Evolutionary conservation across 2,329 filamentous ascomycete genomes (phyloP).

Genomic region (Hypoxylon sp.): DNA sequence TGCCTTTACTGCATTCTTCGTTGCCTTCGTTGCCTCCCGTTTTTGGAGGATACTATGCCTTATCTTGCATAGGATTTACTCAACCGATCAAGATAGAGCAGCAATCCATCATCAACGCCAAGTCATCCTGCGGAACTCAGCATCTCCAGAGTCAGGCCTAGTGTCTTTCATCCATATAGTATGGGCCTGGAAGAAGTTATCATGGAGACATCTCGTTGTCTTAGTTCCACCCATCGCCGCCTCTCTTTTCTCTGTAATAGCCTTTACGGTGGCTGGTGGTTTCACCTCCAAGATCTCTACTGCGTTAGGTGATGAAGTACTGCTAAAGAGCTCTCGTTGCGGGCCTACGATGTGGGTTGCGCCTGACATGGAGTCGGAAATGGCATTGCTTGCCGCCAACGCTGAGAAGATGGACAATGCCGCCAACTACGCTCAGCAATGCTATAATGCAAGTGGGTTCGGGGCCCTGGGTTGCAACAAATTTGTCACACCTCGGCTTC

Average conservation of each 20-base stretch:
- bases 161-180: constrained; percentile 7
- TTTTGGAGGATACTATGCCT: constrained; percentile 34
- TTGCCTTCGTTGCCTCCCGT: constrained; percentile 28
- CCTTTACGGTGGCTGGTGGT: constrained; percentile 27
- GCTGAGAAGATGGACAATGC: constrained; percentile 12
- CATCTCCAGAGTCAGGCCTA: constrained; percentile 17
- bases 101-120: constrained; percentile 32
- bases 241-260: constrained; percentile 4
- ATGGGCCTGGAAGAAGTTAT: constrained; percentile 1
- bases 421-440: constrained; percentile 30
- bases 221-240: constrained; percentile 1
- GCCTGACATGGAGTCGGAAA: neutral
- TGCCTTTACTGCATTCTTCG: constrained; percentile 31
- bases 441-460: constrained; percentile 7
- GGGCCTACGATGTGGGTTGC: neutral
- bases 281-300: constrained; percentile 33
- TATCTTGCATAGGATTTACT: constrained; percentile 16
- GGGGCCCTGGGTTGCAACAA: constrained; percentile 18
- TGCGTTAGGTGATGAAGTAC: constrained; percentile 22
- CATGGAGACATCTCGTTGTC: neutral
- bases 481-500: constrained; percentile 2
- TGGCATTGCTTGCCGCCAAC: neutral
- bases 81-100: constrained; percentile 2
- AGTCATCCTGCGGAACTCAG: constrained; percentile 30
- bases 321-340: constrained; percentile 23